These are phyloP conservation scores for Collybia sp. DNA, from an alignment of 768 basidiomycete genomes.

Conservation along the genomic window DNA sequence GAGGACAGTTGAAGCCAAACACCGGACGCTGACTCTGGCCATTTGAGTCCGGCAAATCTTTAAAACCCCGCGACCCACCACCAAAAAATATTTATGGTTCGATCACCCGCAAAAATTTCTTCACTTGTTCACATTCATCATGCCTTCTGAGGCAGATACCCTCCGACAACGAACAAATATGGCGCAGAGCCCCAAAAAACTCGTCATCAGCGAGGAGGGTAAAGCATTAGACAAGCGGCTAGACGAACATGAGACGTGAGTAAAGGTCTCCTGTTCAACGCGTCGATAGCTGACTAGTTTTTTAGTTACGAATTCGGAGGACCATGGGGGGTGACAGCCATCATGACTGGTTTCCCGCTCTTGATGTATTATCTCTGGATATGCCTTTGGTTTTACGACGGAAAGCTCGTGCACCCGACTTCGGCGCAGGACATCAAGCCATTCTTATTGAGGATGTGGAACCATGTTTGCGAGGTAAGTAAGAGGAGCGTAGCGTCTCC, in stretches of 20 bases:
- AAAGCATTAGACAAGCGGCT: slow-evolving; percentile 68
- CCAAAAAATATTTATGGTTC: slow-evolving; percentile 9
- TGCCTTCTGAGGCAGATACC: slow-evolving; percentile 14
- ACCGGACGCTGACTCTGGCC: too few relatives aligned
- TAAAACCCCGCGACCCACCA: too few relatives aligned
- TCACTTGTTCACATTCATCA: slow-evolving; percentile 2
- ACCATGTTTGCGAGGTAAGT: slow-evolving; percentile 70
- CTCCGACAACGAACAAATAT: slow-evolving; percentile 18
- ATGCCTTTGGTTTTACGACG: slow-evolving; percentile 95
- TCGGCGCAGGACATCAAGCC: slow-evolving; percentile 70
- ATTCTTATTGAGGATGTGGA: slow-evolving; percentile 80
- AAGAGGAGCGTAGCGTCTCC: background rate
- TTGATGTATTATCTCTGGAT: slow-evolving; percentile 99
- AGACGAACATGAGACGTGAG: slow-evolving; percentile 63
- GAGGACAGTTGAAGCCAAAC: too few relatives aligned
- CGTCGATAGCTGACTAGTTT: slow-evolving; percentile 3
- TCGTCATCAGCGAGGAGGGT: slow-evolving; percentile 62
- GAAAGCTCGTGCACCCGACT: slow-evolving; percentile 65
- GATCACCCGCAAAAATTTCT: slow-evolving; percentile 5
- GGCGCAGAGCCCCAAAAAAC: slow-evolving; percentile 17
- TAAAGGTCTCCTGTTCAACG: slow-evolving; percentile 1
- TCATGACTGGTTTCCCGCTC: slow-evolving; percentile 91
- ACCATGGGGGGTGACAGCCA: slow-evolving; percentile 83
- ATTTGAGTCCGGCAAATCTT: too few relatives aligned
- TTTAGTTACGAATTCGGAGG: slow-evolving; percentile 94